Percentiles rank a stretch among this genome's conserved stretches.
Evolutionary conservation across 345 rosid genomes (phyloP).

Genomic region (Rhodamnia argentea): DNA sequence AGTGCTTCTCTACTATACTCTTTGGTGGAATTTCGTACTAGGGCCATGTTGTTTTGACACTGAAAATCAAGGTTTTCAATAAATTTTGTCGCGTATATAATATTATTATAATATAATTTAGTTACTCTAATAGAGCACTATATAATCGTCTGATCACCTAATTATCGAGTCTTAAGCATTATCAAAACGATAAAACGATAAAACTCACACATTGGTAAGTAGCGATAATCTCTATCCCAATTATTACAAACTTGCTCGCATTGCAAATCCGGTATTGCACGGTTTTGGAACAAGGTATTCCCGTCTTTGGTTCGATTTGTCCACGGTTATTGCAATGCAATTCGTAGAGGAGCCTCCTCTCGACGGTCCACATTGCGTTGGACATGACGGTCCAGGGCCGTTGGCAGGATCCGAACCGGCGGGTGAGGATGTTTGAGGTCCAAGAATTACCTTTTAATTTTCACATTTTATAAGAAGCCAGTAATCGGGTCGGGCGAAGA

Average conservation of each 20-base stretch:
- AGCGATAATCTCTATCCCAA: not conserved
- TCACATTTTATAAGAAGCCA: not conserved
- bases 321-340: not conserved
- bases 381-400: not conserved
- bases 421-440: not conserved
- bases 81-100: not conserved
- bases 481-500: not conserved
- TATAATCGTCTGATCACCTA: not conserved
- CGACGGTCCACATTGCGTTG: not conserved
- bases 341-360: not conserved
- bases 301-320: not conserved
- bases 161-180: not conserved
- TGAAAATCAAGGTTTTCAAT: not conserved
- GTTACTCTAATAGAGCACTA: accelerated
- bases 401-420: not conserved
- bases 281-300: not conserved
- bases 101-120: not conserved
- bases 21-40: not conserved
- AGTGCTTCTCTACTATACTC: not conserved
- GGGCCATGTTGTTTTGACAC: not conserved
- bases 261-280: accelerated
- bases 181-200: not conserved
- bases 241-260: not conserved
- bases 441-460: not conserved
- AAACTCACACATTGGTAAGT: not conserved